Base-by-base conservation (phyloP, 257 asterid species). In the Penstemon davidsonii region DNA sequence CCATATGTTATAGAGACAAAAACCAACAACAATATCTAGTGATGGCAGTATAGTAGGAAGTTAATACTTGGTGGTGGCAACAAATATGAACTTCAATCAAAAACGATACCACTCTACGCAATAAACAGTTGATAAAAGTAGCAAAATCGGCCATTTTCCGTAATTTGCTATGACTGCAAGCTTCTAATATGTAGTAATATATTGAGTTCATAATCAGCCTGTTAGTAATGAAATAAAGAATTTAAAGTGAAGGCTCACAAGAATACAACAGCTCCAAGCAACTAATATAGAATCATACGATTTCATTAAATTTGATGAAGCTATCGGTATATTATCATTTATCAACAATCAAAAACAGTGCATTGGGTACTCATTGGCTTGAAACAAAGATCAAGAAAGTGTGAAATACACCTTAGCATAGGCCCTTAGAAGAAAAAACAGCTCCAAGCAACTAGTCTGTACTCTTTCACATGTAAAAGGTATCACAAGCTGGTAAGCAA, bases 301-400 rank as follows among this genome's bases (percentile, higher is more conserved):
- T 51, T 63, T 67, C 43, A n/a, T 61, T 44, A 45, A 71, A 61
- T 50, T 50, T 41, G n/a, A 9, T 7, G 57, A 42, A 53, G 10
- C 39, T 56, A 55, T 60, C 10, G 60, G 63, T 52, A 55, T 65
- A 62, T 10, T 43, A 51, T 54, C 12, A 41, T 57, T 10, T 43
- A 51, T 54, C 12, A 41, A 68, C 66, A 64, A 65, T 59, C 62
- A 74, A 66, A n/a, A 70, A 78, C 9, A 70, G 10, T 46, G 68
- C 67, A 78, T 40, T 55, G 51, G 3, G 46, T 10, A 63, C 45
- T 52, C 59, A 64, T 64, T 11, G 39, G 59, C 76, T 33, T 58
- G 49, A 50, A 39, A 72, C 53, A 57, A 39, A 74, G 50, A 75
- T 52, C 56, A 58, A 38, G 41, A 72, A 60, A 39, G 45, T 55